These are phyloP conservation scores for Ophiocordyceps camponoti-rufipedis DNA, from an alignment of 2,329 filamentous ascomycete species.

Conservation along the genomic window DNA sequence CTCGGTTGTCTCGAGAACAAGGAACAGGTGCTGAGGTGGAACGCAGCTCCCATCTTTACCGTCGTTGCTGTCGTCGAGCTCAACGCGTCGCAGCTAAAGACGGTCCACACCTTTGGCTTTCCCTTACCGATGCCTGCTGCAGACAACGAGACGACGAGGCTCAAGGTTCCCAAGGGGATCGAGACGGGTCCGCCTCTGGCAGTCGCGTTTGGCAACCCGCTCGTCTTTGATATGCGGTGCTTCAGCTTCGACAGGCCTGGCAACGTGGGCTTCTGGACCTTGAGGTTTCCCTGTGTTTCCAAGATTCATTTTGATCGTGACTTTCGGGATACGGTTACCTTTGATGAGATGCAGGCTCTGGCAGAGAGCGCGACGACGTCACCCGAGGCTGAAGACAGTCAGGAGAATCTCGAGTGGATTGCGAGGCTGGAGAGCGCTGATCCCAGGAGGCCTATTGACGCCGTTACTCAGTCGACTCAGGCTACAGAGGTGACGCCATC, in stretches of 20 bases:
- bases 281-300: slow-evolving; percentile 57
- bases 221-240: slow-evolving; percentile 65
- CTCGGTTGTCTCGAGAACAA: slow-evolving; percentile 60
- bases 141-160: slow-evolving; percentile 20
- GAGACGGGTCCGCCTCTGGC: slow-evolving; percentile 23
- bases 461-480: slow-evolving; percentile 25
- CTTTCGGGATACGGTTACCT: slow-evolving; percentile 49
- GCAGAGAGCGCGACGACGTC: slow-evolving; percentile 36
- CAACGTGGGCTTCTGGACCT: slow-evolving; percentile 51
- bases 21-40: slow-evolving; percentile 31
- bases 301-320: slow-evolving; percentile 65
- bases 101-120: slow-evolving; percentile 29
- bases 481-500: slow-evolving; percentile 18
- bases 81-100: slow-evolving; percentile 28
- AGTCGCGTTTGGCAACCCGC: slow-evolving; percentile 46
- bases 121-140: slow-evolving; percentile 19
- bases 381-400: slow-evolving; percentile 32
- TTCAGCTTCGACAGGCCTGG: slow-evolving; percentile 60
- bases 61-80: slow-evolving; percentile 47
- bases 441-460: slow-evolving; percentile 23
- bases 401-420: slow-evolving; percentile 44
- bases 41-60: slow-evolving; percentile 39
- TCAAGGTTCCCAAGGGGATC: slow-evolving; percentile 28
- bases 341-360: slow-evolving; percentile 49
- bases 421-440: slow-evolving; percentile 38